Base-by-base conservation (phyloP, 208 protist species). In the Leptomonas seymouri region DNA sequence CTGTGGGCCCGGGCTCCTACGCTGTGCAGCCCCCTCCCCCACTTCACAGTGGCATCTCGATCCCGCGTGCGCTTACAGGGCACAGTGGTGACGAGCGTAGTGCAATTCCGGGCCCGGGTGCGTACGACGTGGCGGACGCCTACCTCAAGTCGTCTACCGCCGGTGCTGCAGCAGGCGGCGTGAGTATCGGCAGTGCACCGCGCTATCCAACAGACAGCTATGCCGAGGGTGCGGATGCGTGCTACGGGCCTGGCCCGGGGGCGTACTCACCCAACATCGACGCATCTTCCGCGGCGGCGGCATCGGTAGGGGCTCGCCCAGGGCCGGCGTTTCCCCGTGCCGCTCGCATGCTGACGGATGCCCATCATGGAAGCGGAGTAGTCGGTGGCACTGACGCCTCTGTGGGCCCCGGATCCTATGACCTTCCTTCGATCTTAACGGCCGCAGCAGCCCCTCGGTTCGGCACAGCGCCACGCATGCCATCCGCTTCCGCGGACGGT, bases 1-100 rank as follows among this genome's bases (percentile, higher is more conserved):
- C 31, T 49, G 34, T 81, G 27, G 85, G 85, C 1, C 85, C 85
- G 44, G 85, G 84, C n/a, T 39, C 84, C 20, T 39, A 39, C 34
- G 71, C 44, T 0, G 36, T 65, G 16, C 62, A 36, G 31, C 45
- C 39, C 1, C 71, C 71, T 18, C 54, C 63, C 0, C 71, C 71
- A 9, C 39, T 68, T 44, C 71, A 70, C n/a, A 28, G 60, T 18
- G 71, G 62, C 41, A 12, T 62, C 11, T 41, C 61, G 5, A 28
- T 76, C n/a, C 62, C 71, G 11, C 63, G 56, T n/a, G 69, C 62
- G 7, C 41, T 39, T 20, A 46, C 51, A 15, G 27, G 30, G 9
- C 7, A 31, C 3, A 23, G 23, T 1, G n/a, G 28, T 8, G n/a
- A 53, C 23, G 49, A 36, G 5, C 21, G 12, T 12, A n/a, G 31